Base-by-base conservation (phyloP, 352 stramenopile species). In the Phytophthora sp. region DNA sequence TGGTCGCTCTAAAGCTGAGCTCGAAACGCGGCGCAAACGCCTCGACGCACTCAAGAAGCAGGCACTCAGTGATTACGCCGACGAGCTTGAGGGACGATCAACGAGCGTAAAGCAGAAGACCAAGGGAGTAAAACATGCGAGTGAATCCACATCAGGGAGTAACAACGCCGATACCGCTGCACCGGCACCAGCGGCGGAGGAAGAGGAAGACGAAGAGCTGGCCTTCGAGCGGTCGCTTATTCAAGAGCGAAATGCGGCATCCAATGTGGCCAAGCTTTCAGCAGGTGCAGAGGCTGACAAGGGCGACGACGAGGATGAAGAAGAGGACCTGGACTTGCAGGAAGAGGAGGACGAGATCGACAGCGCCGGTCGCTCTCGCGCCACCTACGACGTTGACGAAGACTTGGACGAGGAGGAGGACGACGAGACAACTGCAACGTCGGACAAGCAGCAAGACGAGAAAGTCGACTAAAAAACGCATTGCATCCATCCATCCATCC, bases 11-110 rank as follows among this genome's bases (percentile, higher is more conserved):
- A 84, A 84, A 34, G 81, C 74, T 0, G 85, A 94, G 26, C 65
- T 94, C 6, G 79, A 87, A 10, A 81, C 79, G 44, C 69, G 83
- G 17, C 62, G 82, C 8, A 88, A 88, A 37, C 82, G 78, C 1
- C 84, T 94, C 9, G 81, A 91, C 21, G 66, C 53, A n/a, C 62
- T 92, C 6, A 89, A 92, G 76, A 91, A 89, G 56, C 75, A 91
- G 48, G 78, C 83, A 46, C 65, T 91, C 12, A 69, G 35, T 21
- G 83, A 90, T 24, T 89, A 84, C 44, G 62, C 66, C 0, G 77
- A 87, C 4, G 74, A 90, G n/a, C 53, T 76, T 12, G 58, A 69
- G 18, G 62, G 48, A n/a, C 56, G 57, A 27, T 62, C 38, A 27
- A 37, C 42, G 15, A 69, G 21, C 42, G 55, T 52, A 13, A 32